phyloP scores from a whole-genome alignment of 768 basidiomycete genomes.

The Sporobolomyces pararoseus region DNA sequence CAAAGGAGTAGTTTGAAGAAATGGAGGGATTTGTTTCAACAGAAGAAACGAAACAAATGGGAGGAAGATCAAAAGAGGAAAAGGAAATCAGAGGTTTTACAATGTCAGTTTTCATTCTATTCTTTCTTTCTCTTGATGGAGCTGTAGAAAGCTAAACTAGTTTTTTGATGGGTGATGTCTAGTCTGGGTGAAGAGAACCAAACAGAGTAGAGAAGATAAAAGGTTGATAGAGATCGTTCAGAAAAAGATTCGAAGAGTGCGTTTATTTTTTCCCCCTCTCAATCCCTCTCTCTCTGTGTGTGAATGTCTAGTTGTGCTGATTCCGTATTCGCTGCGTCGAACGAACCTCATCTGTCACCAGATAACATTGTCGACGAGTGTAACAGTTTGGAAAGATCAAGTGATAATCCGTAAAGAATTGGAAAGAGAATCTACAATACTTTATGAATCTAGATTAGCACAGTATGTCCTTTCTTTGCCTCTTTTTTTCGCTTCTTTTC shows the following conservation, averaged over 20 bases:
- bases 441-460: conserved; percentile 6
- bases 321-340: too few species aligned
- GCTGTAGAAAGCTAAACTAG: neutral
- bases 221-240: neutral
- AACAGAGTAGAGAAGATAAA: conserved; percentile 2
- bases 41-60: conserved; percentile 16
- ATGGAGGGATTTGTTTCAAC: conserved; percentile 3
- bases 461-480: conserved; percentile 1
- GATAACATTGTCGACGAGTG: too few species aligned
- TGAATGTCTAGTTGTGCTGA: too few species aligned
- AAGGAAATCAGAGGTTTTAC: conserved; percentile 13
- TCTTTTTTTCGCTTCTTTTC: neutral
- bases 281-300: neutral
- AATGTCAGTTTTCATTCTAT: conserved; percentile 8
- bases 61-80: neutral
- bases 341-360: too few species aligned
- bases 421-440: conserved; percentile 6
- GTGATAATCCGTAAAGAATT: conserved; percentile 22
- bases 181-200: conserved; percentile 26
- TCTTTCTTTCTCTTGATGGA: neutral
- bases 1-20: conserved; percentile 11
- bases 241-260: neutral
- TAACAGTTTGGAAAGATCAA: conserved; percentile 14
- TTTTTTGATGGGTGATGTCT: neutral
- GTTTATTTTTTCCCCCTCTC: neutral